phyloP scores from a whole-genome alignment of 495 filamentous ascomycete genomes.

The Aspergillus bridgeri region DNA sequence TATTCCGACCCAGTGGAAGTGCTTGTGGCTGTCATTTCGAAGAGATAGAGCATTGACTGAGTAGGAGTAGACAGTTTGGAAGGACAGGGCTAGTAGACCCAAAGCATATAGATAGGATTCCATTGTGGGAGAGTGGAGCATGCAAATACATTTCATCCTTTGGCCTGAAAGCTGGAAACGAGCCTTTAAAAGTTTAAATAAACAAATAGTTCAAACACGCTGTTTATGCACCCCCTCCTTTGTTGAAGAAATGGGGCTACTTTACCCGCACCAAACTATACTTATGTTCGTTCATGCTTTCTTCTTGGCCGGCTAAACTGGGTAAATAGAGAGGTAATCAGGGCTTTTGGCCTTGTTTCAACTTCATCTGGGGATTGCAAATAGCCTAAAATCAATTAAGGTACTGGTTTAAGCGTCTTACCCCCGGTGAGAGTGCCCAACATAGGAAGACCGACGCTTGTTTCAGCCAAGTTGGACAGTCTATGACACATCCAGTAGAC shows the following conservation, averaged over 20 bases:
- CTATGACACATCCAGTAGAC: no score
- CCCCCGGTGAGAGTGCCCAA: no score
- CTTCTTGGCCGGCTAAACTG: background rate
- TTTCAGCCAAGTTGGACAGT: no score
- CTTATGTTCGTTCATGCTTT: background rate
- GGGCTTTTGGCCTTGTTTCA: no score
- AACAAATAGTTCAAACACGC: background rate
- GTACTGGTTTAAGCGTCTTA: no score
- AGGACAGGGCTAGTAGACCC: background rate
- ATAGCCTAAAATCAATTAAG: no score
- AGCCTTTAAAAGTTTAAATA: background rate
- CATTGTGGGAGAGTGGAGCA: background rate
- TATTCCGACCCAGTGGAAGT: conserved; percentile 59
- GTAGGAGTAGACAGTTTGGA: background rate
- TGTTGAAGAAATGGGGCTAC: background rate
- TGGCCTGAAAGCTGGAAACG: no score
- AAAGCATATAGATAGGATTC: background rate
- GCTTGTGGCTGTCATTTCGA: background rate
- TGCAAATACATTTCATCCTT: background rate
- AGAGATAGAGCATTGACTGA: background rate
- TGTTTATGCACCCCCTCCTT: no score
- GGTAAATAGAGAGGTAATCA: no score
- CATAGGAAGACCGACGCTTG: no score
- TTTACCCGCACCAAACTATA: background rate
- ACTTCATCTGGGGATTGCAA: no score